phyloP scores from a whole-genome alignment of 2,329 filamentous ascomycete genomes.

The Penicillium sclerotigenum region DNA sequence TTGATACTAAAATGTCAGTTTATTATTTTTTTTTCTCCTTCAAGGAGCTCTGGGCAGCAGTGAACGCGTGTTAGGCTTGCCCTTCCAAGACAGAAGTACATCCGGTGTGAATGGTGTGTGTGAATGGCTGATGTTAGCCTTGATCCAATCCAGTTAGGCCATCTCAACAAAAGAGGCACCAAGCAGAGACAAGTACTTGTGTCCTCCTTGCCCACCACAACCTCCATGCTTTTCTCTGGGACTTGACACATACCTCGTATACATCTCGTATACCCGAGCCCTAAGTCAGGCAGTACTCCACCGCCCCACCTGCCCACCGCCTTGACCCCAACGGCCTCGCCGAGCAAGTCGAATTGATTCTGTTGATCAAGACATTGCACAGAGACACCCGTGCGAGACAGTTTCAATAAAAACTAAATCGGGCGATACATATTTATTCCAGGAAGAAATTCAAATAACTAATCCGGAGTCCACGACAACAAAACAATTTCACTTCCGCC shows the following conservation, averaged over 20 bases:
- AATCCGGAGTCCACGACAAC: background rate
- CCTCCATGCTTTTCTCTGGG: background rate
- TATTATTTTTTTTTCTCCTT: background rate
- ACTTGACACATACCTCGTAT: background rate
- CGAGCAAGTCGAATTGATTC: slow-evolving; percentile 1
- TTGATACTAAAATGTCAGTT: too few species aligned
- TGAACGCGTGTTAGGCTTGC: background rate
- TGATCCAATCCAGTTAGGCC: background rate
- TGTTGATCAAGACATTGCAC: slow-evolving; percentile 1
- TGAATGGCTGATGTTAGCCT: background rate
- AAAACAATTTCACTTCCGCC: background rate
- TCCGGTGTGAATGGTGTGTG: background rate
- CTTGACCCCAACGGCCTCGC: background rate
- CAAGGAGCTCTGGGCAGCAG: background rate
- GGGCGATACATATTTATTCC: background rate
- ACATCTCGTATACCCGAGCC: background rate
- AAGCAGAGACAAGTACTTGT: background rate
- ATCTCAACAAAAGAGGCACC: background rate
- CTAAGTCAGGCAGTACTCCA: slow-evolving; percentile 5
- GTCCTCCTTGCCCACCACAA: background rate
- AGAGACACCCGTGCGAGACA: background rate
- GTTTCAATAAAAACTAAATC: background rate
- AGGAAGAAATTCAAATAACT: background rate
- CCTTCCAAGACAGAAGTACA: background rate
- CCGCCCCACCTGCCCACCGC: background rate